Evolutionary conservation across 2,329 filamentous ascomycete species (phyloP), one percentile per base, ranked within the genome.

Genomic region (Arthrocladium fulminans): DNA sequence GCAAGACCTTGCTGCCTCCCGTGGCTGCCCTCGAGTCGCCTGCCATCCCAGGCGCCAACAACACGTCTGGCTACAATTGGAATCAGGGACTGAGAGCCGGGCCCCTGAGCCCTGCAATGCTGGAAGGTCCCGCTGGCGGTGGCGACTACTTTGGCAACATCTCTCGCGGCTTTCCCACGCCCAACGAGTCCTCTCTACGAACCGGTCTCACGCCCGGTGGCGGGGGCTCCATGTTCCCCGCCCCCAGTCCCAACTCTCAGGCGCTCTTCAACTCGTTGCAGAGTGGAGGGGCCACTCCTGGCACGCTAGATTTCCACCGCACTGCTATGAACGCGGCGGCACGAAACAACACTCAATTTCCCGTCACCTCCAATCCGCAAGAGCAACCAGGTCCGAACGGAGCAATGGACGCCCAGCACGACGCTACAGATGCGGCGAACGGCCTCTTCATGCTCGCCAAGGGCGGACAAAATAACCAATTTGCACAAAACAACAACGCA

Each of bases 221-320:
- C 57, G 88, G 89, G 64, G 90, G 89, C 59, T 94, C 89, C 59
- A 97, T 97, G 88, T 97, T 97, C 73, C 88, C 90, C 49, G 86
- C 84, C 47, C 84, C 88, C 2, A 94, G 86, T 64, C 89, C 88
- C 3, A 94, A 86, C 64, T 86, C 87, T 0, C 84, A 88, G 70
- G 84, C 85, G 44, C 70, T 96, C 5, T 87, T 89, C 67, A 83
- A 84, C 52, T 83, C 85, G 57, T 71, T 92, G 30, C 81, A 86
- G 55, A 86, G 80, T 62, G 86, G 86, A 55, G 86, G 84, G 48
- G 85, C 88, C 3, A 98, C 92, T 1, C 92, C 92, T 7, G 83
- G 84, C 53, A 95, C 90, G 0, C 72, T 94, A 43, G 92, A 98
- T 61, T 98, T 98, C 60, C 90, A 97, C 60, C 84, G 90, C 51